phyloP scores from a whole-genome alignment of 1,284 basidiomycete genomes.

The Ceratobasidium sp. region DNA sequence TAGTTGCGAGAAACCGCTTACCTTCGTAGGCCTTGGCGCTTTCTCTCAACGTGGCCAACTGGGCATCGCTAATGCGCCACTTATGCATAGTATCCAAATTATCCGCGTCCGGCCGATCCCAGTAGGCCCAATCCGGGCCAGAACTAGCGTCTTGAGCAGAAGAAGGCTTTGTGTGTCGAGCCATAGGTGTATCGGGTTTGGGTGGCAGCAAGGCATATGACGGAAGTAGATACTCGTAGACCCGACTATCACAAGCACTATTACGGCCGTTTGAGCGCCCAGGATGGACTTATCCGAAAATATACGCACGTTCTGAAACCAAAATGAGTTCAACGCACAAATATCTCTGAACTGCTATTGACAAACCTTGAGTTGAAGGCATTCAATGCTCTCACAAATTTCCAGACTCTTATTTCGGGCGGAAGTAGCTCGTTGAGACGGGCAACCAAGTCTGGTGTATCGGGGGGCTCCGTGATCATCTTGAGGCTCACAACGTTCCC shows the following conservation, averaged over 20 bases:
- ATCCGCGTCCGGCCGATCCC: constrained; percentile 56
- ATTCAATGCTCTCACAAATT: constrained; percentile 88
- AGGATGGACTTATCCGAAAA: not conserved
- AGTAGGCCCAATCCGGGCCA: constrained; percentile 40
- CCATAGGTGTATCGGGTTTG: constrained; percentile 78
- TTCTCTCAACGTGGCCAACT: constrained; percentile 14
- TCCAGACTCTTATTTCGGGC: constrained; percentile 93
- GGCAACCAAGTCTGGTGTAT: constrained; percentile 72
- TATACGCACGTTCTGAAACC: constrained; percentile 25
- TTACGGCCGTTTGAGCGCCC: not conserved
- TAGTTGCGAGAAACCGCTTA: constrained; percentile 48
- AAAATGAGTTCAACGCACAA: not conserved
- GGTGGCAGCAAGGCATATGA: constrained; percentile 95
- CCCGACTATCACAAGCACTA: constrained; percentile 50
- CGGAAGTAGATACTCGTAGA: constrained; percentile 70
- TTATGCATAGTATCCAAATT: constrained; percentile 72
- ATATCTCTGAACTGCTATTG: not conserved
- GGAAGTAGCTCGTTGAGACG: constrained; percentile 91
- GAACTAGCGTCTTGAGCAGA: not conserved
- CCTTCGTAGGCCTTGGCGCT: constrained; percentile 79
- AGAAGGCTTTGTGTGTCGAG: constrained; percentile 50
- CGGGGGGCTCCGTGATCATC: constrained; percentile 84
- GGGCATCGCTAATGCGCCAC: constrained; percentile 33
- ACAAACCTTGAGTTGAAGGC: constrained; percentile 75
- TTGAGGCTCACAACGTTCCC: constrained; percentile 95